Evolutionary conservation across 345 rosid genomes (phyloP).

Genomic region (Barbarea vulgaris): DNA sequence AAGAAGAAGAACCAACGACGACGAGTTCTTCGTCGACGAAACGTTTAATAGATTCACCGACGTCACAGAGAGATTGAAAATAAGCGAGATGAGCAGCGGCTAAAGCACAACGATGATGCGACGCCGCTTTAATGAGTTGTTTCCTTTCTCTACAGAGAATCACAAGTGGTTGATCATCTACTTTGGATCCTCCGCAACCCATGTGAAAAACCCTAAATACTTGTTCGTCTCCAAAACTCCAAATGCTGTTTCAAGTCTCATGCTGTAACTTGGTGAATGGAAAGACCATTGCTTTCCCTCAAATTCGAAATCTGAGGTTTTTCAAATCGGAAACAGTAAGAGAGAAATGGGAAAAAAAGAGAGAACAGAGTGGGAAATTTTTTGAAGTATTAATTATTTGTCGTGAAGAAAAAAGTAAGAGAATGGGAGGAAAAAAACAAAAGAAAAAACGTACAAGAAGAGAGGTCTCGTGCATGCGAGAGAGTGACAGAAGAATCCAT

Average conservation of each 20-base stretch:
- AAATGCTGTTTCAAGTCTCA: slow-evolving; percentile 23
- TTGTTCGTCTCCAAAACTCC: slow-evolving; percentile 12
- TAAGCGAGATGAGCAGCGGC: slow-evolving; percentile 88
- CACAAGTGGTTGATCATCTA: slow-evolving; percentile 73
- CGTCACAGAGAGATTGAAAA: slow-evolving; percentile 65
- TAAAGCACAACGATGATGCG: slow-evolving; percentile 71
- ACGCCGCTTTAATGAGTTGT: slow-evolving; percentile 66
- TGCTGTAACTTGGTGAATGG: slow-evolving; percentile 23
- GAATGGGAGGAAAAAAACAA: slow-evolving; percentile 8
- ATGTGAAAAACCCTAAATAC: slow-evolving; percentile 23
- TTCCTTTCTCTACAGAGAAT: slow-evolving; percentile 78
- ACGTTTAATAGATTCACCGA: slow-evolving; percentile 77
- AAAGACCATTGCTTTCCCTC: slow-evolving; percentile 42
- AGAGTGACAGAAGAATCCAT: slow-evolving; percentile 39
- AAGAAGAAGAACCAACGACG: slow-evolving; percentile 44
- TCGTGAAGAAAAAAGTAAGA: background rate
- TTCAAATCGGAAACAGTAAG: background rate
- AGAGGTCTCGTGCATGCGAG: slow-evolving; percentile 45
- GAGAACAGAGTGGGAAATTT: background rate
- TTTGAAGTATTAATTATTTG: background rate
- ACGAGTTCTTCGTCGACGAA: slow-evolving; percentile 88
- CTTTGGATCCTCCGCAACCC: slow-evolving; percentile 97
- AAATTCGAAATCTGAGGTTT: slow-evolving; percentile 16
- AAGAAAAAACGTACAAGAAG: slow-evolving; percentile 2
- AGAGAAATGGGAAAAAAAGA: background rate